These are phyloP conservation scores for Sonneratia caseolaris DNA, from an alignment of 345 rosid species.

Conservation along the genomic window DNA sequence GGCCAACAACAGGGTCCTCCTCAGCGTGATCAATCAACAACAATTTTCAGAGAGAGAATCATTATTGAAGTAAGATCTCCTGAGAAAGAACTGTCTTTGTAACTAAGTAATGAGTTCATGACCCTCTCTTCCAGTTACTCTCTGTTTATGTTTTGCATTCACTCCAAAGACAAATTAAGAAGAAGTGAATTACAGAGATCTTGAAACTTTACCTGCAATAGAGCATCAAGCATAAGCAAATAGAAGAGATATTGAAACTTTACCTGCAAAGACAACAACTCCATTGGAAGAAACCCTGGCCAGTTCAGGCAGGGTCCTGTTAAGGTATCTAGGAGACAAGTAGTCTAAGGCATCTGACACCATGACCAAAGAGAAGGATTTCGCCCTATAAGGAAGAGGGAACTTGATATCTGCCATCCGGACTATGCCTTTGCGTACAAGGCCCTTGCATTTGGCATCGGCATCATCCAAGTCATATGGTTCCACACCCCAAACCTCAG, in stretches of 20 bases:
- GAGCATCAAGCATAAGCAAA: not conserved
- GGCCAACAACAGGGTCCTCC: not conserved
- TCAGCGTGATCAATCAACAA: not conserved
- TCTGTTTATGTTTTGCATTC: not conserved
- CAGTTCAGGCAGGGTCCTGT: conserved; percentile 55
- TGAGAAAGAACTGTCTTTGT: not conserved
- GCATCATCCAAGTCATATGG: conserved; percentile 66
- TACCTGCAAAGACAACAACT: conserved; percentile 51
- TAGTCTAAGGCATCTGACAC: conserved; percentile 68
- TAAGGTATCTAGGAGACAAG: conserved; percentile 61
- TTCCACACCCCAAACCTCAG: conserved; percentile 34
- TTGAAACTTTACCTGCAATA: not conserved
- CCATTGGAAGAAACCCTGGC: conserved; percentile 55
- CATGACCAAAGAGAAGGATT: conserved; percentile 57
- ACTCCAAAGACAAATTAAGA: not conserved
- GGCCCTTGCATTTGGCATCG: conserved; percentile 24
- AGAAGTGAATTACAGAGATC: too few species aligned
- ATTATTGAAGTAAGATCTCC: not conserved
- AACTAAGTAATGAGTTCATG: not conserved
- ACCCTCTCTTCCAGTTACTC: not conserved
- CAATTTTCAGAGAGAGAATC: not conserved
- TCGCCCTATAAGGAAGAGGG: conserved; percentile 51
- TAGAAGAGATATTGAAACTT: not conserved
- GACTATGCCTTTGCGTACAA: conserved; percentile 20
- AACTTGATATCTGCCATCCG: conserved; percentile 31